phyloP scores from a whole-genome alignment of 257 asterid genomes.

The Solanum peruvianum region DNA sequence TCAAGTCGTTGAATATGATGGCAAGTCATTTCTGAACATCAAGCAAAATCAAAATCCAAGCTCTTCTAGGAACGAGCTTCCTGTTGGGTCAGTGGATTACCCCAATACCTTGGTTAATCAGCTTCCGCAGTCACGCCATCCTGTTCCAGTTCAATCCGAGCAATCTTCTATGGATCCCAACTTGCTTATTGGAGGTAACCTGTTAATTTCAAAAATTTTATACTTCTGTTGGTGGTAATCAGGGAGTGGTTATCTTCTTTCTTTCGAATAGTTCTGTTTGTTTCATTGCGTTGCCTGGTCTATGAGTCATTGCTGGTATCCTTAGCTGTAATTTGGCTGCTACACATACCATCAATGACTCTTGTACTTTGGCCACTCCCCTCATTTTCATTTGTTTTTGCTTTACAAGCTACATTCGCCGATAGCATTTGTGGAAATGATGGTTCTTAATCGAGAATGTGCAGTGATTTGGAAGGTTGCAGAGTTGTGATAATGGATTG shows the following conservation, averaged over 20 bases:
- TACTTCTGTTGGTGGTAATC: neutral
- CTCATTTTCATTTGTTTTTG: neutral
- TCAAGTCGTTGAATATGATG: conserved; percentile 92
- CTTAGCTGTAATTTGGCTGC: neutral
- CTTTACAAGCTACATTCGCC: neutral
- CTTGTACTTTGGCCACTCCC: neutral
- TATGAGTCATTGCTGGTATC: neutral
- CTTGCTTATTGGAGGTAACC: conserved; percentile 57
- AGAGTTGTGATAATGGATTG: neutral
- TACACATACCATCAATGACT: neutral
- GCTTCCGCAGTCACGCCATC: conserved; percentile 39
- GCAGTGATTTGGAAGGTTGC: neutral
- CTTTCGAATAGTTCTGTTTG: neutral
- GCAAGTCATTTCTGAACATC: conserved; percentile 61
- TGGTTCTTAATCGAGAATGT: neutral
- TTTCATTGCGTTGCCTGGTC: neutral
- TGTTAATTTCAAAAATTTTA: neutral
- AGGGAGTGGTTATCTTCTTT: neutral
- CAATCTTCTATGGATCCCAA: conserved; percentile 40
- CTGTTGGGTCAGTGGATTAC: conserved; percentile 45
- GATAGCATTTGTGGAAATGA: neutral
- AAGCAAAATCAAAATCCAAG: conserved; percentile 46
- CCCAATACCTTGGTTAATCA: conserved; percentile 51
- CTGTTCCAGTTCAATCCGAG: conserved; percentile 35
- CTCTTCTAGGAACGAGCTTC: conserved; percentile 33